Conservation (phyloP, 768 basidiomycete species). For the Cystofilobasidium capitatum region DNA sequence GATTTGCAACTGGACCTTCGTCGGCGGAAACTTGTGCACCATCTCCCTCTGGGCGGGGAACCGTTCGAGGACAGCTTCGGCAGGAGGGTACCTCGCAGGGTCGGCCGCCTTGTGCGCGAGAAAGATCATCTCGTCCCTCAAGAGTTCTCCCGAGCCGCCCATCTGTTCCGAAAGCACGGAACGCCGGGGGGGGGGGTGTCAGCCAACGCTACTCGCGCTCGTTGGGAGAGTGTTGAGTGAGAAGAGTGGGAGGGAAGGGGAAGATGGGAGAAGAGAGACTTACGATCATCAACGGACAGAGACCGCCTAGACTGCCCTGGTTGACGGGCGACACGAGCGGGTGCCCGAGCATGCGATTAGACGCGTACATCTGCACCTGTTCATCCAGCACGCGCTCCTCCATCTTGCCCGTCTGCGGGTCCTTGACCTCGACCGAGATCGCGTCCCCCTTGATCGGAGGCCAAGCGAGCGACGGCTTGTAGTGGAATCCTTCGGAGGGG, state of each 20-base stretch:
- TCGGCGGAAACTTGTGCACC: constrained; percentile 44
- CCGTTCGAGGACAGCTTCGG: constrained; percentile 33
- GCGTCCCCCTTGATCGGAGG: constrained; percentile 17
- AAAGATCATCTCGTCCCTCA: constrained; percentile 26
- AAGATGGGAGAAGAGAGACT: background rate
- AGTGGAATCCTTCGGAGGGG: constrained; percentile 21
- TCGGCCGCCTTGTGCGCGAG: constrained; percentile 78
- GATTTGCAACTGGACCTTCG: constrained; percentile 84
- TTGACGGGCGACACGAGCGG: constrained; percentile 59
- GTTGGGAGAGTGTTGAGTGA: too few species aligned
- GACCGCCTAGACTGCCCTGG: constrained; percentile 72
- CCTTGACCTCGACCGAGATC: background rate
- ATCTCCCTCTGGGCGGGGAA: constrained; percentile 38
- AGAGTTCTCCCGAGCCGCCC: constrained; percentile 31
- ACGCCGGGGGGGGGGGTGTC: background rate
- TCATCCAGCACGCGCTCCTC: constrained; percentile 6
- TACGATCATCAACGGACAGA: constrained; percentile 70
- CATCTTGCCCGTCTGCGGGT: constrained; percentile 8
- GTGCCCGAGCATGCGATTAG: constrained; percentile 49
- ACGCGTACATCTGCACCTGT: constrained; percentile 44
- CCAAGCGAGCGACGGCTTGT: constrained; percentile 17
- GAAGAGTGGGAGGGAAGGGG: too few species aligned
- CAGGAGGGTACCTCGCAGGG: constrained; percentile 59
- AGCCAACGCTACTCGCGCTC: background rate
- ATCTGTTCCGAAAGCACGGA: constrained; percentile 3